Evolutionary conservation across 1,139 yeast genomes (phyloP).

Genomic region (Taphrina populina): DNA sequence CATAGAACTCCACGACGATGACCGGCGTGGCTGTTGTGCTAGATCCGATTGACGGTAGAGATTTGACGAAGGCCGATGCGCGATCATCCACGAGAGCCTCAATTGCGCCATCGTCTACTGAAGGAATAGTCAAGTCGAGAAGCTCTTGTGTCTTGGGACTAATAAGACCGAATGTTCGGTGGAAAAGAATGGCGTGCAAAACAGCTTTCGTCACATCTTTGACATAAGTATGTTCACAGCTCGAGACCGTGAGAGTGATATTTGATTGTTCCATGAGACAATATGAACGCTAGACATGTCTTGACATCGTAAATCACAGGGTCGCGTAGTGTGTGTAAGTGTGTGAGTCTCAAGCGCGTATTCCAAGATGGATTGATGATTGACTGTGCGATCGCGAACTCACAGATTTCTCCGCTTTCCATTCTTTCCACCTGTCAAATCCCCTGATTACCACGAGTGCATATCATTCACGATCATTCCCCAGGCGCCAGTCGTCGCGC

Average conservation of each 20-base stretch:
- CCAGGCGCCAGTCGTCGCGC: too few species aligned
- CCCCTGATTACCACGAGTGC: too few species aligned
- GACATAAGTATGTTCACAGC: constrained; percentile 6
- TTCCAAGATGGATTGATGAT: background rate
- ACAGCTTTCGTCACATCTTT: constrained; percentile 49
- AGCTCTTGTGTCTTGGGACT: constrained; percentile 53
- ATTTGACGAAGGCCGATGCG: constrained; percentile 37
- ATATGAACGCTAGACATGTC: too few species aligned
- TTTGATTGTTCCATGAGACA: constrained; percentile 2
- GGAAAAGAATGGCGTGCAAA: constrained; percentile 67
- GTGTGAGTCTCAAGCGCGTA: too few species aligned
- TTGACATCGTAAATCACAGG: too few species aligned
- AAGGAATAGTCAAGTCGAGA: constrained; percentile 48
- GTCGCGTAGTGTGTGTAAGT: too few species aligned
- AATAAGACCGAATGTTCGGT: constrained; percentile 67
- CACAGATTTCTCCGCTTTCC: too few species aligned
- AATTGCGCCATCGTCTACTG: constrained; percentile 43
- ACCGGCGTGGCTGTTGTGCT: constrained; percentile 1
- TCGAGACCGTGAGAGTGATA: constrained; percentile 47
- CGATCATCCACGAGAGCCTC: constrained; percentile 39
- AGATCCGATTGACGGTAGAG: constrained; percentile 1
- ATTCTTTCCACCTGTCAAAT: too few species aligned
- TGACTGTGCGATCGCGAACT: background rate
- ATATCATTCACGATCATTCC: too few species aligned
- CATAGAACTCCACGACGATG: constrained; percentile 46